Evolutionary conservation across 2,329 filamentous ascomycete species (phyloP).

Genomic region (Diaporthe sp.): DNA sequence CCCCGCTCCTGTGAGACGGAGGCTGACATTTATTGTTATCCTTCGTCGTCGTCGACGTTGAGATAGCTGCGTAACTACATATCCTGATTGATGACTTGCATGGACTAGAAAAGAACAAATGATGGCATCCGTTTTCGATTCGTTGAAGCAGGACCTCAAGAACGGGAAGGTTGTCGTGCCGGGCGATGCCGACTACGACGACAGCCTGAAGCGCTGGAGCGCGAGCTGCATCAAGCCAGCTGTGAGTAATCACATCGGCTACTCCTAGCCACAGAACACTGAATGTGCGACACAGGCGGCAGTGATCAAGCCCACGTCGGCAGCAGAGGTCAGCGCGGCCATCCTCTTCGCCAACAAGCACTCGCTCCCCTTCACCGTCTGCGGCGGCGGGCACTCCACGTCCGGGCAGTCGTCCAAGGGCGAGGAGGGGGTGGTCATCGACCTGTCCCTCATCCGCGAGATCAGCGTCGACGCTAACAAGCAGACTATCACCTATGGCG

Average conservation of each 20-base stretch:
- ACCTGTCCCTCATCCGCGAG: conserved; percentile 63
- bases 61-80: not conserved
- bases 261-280: not conserved
- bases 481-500: conserved; percentile 62
- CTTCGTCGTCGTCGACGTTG: not conserved
- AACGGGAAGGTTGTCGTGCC: conserved; percentile 22
- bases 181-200: conserved; percentile 46
- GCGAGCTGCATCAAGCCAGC: conserved; percentile 53
- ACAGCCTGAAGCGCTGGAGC: conserved; percentile 55
- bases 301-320: conserved; percentile 57
- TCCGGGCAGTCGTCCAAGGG: conserved; percentile 61
- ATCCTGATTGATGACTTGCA: not conserved
- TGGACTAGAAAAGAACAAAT: not conserved
- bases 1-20: not conserved
- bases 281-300: conserved; percentile 51
- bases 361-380: conserved; percentile 64
- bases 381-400: conserved; percentile 70
- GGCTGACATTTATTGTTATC: not conserved
- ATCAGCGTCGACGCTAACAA: conserved; percentile 62
- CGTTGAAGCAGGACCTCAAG: conserved; percentile 16
- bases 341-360: conserved; percentile 60
- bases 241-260: conserved; percentile 10
- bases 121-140: conserved; percentile 2
- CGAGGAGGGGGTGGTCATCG: conserved; percentile 67
- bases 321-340: conserved; percentile 56